phyloP scores from a whole-genome alignment of 768 basidiomycete species.

The Peribolospora kevripleyi region DNA sequence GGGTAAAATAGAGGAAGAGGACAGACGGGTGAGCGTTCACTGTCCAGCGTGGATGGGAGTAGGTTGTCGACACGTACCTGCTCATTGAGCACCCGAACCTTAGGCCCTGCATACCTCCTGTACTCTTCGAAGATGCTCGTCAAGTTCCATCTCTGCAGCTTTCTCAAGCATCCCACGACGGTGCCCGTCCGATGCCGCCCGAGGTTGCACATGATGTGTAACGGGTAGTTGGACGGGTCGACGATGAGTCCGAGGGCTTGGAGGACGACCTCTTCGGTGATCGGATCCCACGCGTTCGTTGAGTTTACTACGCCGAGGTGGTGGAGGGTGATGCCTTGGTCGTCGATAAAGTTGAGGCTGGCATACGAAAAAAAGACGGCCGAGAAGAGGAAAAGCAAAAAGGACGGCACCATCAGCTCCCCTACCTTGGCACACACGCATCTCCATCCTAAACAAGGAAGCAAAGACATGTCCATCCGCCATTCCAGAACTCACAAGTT shows the following conservation, averaged over 20 bases:
- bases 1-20: neutral
- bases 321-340: slow-evolving; percentile 18
- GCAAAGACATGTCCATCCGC: neutral
- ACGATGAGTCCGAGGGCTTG: slow-evolving; percentile 19
- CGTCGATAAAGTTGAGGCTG: slow-evolving; percentile 15
- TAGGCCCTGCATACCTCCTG: slow-evolving; percentile 19
- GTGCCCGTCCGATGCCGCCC: slow-evolving; percentile 20
- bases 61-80: slow-evolving; percentile 12
- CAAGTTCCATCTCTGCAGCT: slow-evolving; percentile 20
- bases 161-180: slow-evolving; percentile 18
- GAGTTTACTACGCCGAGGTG: slow-evolving; percentile 14
- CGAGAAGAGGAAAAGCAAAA: no score
- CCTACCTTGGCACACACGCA: neutral
- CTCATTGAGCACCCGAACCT: slow-evolving; percentile 20
- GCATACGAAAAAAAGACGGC: no score
- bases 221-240: slow-evolving; percentile 17
- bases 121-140: slow-evolving; percentile 20
- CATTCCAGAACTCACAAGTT: slow-evolving; percentile 14
- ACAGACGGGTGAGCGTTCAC: neutral
- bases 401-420: neutral
- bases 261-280: slow-evolving; percentile 21
- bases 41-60: neutral
- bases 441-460: neutral
- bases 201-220: slow-evolving; percentile 19
- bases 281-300: slow-evolving; percentile 10